Base-by-base conservation (phyloP, 495 filamentous ascomycete species). In the Xylaria intraflava region DNA sequence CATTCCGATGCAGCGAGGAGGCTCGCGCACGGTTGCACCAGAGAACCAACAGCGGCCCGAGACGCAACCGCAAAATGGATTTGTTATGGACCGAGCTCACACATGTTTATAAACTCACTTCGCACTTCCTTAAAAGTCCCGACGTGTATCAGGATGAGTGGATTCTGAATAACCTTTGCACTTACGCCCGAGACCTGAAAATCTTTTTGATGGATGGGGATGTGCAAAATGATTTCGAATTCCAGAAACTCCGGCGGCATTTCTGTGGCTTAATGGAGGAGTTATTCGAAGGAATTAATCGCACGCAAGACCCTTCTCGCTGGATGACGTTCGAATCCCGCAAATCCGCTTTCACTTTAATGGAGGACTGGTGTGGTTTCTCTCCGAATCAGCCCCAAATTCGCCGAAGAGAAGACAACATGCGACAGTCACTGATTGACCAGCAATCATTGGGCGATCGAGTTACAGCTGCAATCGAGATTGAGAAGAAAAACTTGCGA, bases 331-430 rank as follows among this genome's bases (percentile, higher is more conserved):
- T 98, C 57, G 93, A 96, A 65, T 86, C 90, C 0, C 77, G 93
- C 22, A 91, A 95, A 62, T 96, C 93, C 9, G 83, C 90, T 6
- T 98, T 97, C 64, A 84, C 91, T 5, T 70, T 97, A 29, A 97
- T 98, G 90, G 92, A 97, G 65, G 92, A 97, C 51, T 98, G 93
- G 93, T 97, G 94, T 71, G 93, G 94, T 0, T 94, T 93, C 66
- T 95, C 93, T 0, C 89, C 93, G 6, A 95, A 96, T 65, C 90
- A 91, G 62, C 70, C 72, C 29, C 86, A 90, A 52, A 88, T 95
- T 31, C 81, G 83, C 14, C 82, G 87, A 52, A 77, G 90, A 49
- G 93, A 96, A 74, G 87, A 95, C 49, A 85, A 78, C 41, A 94
- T 96, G 88, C 76, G 88, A 53, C 86, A 89, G 59, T 86, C 85